Evolutionary conservation across 2,329 filamentous ascomycete species (phyloP), one percentile per base, ranked within the genome.

Genomic region (Zymoseptoria tritici): DNA sequence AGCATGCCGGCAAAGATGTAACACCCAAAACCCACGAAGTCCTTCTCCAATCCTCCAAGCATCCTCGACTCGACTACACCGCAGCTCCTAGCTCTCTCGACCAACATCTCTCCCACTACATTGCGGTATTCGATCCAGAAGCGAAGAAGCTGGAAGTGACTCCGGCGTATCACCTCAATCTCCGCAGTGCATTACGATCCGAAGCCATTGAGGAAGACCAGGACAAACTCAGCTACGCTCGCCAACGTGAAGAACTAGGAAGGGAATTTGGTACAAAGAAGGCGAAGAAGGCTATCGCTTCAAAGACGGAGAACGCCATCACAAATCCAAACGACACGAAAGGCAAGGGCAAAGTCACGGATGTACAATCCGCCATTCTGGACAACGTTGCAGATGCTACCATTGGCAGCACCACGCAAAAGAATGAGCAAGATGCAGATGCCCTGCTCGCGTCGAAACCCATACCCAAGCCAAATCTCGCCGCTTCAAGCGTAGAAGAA

Each of bases 251-350:
- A 67, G 83, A 86, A 2, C 84, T 95, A 11, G 89, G 88, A 49
- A 82, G 89, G 67, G 85, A 87, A 31, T 95, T 95, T 69, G 90
- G 90, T 72, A 93, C 89, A 24, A 91, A 90, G 78, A 93, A 92
- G 76, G 88, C 90, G 21, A 88, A 86, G 79, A 93, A 92, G 76
- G 87, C 85, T 1, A 85, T 94, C 66, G 80, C 81, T 26, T 83
- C 86, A 58, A 80, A 83, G 64, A 85, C 85, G 2, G 81, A 89
- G 67, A 91, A 92, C 70, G 87, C 88, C 19, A 90, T 93, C 66
- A 76, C 69, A 42, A 62, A 65, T 29, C 60, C 57, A 49, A 67
- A 72, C 73, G 68, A 75, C 57, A 73, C 78, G n/a, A 75, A 76
- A 42, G 74, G 71, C 57, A 75, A 79, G 24, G 75, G 76, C 36